Evolutionary conservation across 805 yeast species (phyloP).

Genomic region (Pichia ethanolica): DNA sequence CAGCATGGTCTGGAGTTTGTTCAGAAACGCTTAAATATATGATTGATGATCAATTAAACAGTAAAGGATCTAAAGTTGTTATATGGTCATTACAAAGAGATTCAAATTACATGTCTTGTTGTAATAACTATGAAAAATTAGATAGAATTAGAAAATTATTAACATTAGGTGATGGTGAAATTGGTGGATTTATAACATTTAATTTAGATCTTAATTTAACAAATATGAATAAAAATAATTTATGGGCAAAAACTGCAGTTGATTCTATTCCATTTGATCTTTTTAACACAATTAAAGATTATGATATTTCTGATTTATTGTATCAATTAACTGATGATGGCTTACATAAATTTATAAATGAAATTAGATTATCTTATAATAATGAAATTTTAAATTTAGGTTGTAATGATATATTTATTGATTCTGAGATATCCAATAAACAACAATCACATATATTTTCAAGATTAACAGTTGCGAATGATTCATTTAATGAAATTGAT

Average conservation of each 20-base stretch:
- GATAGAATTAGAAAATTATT: constrained; percentile 7
- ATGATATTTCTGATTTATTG: not conserved
- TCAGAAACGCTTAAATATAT: constrained; percentile 32
- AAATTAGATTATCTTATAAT: not conserved
- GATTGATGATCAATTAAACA: constrained; percentile 13
- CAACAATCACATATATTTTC: constrained; percentile 20
- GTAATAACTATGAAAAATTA: not conserved
- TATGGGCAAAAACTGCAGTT: constrained; percentile 39
- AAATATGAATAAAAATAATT: constrained; percentile 10
- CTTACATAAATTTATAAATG: not conserved
- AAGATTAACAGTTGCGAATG: constrained; percentile 20
- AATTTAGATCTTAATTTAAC: not conserved
- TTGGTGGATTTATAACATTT: constrained; percentile 2
- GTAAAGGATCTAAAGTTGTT: constrained; percentile 3
- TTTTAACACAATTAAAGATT: constrained; percentile 19
- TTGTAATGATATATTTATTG: not conserved
- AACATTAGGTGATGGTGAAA: not conserved
- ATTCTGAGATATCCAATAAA: not conserved
- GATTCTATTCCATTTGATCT: constrained; percentile 39
- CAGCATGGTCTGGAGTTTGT: constrained; percentile 81
- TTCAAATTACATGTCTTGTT: not conserved
- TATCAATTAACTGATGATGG: constrained; percentile 8
- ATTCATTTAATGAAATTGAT: constrained; percentile 1
- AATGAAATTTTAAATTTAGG: not conserved
- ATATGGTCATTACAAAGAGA: constrained; percentile 10